These are phyloP conservation scores for Debaryomyces prosopidis DNA, from an alignment of 805 yeast genomes.

Conservation along the genomic window DNA sequence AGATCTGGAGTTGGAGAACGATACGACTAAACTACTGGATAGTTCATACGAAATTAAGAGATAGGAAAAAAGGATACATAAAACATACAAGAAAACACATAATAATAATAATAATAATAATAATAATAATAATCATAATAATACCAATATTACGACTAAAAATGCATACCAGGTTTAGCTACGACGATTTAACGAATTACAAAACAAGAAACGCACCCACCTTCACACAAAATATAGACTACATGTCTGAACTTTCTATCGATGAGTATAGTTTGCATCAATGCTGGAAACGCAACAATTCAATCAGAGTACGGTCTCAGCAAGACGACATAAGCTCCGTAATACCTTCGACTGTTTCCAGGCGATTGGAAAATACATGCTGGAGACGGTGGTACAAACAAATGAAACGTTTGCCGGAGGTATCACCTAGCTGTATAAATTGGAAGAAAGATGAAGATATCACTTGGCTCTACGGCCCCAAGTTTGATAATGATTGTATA, in stretches of 20 bases:
- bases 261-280: constrained; percentile 17
- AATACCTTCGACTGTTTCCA: constrained; percentile 21
- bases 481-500: constrained; percentile 12
- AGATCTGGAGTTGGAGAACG: too few relatives aligned
- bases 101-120: too few relatives aligned
- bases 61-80: too few relatives aligned
- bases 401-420: constrained; percentile 23
- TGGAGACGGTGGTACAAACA: constrained; percentile 43
- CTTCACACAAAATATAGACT: constrained; percentile 30
- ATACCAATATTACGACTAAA: too few relatives aligned
- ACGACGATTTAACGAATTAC: constrained; percentile 12
- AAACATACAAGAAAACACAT: too few relatives aligned
- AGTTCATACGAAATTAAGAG: too few relatives aligned
- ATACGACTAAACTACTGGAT: too few relatives aligned
- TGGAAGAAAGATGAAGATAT: constrained; percentile 57
- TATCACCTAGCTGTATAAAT: constrained; percentile 47
- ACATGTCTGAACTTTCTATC: constrained; percentile 17
- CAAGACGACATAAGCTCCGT: constrained; percentile 17
- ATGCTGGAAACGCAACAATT: constrained; percentile 28
- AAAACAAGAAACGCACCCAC: neutral
- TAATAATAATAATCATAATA: too few relatives aligned
- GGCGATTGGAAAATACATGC: constrained; percentile 34
- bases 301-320: constrained; percentile 12
- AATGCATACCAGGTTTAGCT: constrained; percentile 7
- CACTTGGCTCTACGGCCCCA: constrained; percentile 58